Evolutionary conservation across 805 yeast genomes (phyloP), one percentile per base, ranked within the genome.

Genomic region (Ogataea henricii): DNA sequence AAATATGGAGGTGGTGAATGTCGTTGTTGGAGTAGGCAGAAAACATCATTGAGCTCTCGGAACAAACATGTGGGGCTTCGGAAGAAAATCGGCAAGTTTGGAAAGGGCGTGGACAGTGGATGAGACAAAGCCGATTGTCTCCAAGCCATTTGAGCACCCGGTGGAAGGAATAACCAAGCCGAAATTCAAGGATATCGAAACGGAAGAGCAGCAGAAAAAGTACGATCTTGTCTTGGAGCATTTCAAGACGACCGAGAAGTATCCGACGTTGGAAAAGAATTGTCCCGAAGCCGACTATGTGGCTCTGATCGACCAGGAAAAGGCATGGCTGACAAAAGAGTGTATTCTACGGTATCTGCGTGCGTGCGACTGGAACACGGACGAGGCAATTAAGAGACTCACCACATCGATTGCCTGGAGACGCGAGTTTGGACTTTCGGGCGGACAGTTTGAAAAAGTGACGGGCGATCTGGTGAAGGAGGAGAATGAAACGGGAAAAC

Each of bases 401-500:
- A 84, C 82, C 49, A 78, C 77, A 33, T 83, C 97, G 0, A 63
- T 94, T 20, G 85, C 88, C 2, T 94, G 99, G 99, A 79, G 99
- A 70, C 81, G 98, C 56, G 92, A 87, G 53, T 92, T 89, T 64
- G 97, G 97, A 18, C 79, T 87, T 30, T 67, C 78, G 18, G 67
- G 82, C 60, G 54, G 80, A 66, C 55, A 82, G 62, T 53, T 72
- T 66, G 60, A 59, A 65, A 60, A 75, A 68, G 56, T 85, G 23
- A 82, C 80, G 12, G 73, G 81, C 3, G 81, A 79, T 5, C 57
- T 74, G 14, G 79, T 80, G 7, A 62, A 78, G 2, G 73, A 62
- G 5, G 97, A 92, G 70, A 89, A 89, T 68, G 94, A 84, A 65
- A 84, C 96, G 1, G 99, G 99, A 43, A 94, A 94, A 67, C 89